Base-by-base conservation (phyloP, 768 basidiomycete genomes). In the Mrakia blollopis region DNA sequence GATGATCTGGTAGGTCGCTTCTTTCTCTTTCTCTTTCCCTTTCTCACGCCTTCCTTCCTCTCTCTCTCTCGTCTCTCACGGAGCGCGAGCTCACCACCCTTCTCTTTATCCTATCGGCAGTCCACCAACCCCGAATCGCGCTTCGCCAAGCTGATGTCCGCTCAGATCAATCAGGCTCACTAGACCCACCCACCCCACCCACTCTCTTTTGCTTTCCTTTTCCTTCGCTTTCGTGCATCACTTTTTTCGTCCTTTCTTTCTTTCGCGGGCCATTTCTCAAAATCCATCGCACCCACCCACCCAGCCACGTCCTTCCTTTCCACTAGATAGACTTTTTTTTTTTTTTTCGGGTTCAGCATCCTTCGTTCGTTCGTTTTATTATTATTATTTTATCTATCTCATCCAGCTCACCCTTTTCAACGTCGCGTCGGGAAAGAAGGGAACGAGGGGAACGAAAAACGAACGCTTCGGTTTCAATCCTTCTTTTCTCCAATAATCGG, bases 71-170 rank as follows among this genome's bases (percentile, higher is more conserved):
- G 8, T 47, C 39, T 69, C 68, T 28, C 39, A 3, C 39, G 10
- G 37, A n/a, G n/a, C n/a, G n/a, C n/a, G n/a, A n/a, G n/a, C n/a
- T 72, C 70, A 18, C 6, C 57, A 32, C 37, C 2, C 30, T 57
- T 37, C 57, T 30, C 47, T 14, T 39, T 7, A 32, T 10, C 21
- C 25, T 41, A 11, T 41, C n/a, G 9, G 3, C 74, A 75, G 74
- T 75, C 75, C 32, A 61, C 57, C 60, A 21, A 70, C 70, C 67
- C 65, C 37, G 70, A 71, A 39, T 71, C 68, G 28, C 68, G 61
- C n/a, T 76, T 76, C 41, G 68, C 68, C 21, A 60, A 76, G 57
- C 57, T 76, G 39, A 76, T 76, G 75, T 70, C 68, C 8, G 75
- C 75, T 37, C 75, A 76, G 67, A 68, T 76, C 39, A 37, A 39